A percentile compares a stretch with the other conserved stretches of the same genome.
Evolutionary conservation across 2,329 filamentous ascomycete species (phyloP).

Genomic region (Paraphaeosphaeria sporulosa): DNA sequence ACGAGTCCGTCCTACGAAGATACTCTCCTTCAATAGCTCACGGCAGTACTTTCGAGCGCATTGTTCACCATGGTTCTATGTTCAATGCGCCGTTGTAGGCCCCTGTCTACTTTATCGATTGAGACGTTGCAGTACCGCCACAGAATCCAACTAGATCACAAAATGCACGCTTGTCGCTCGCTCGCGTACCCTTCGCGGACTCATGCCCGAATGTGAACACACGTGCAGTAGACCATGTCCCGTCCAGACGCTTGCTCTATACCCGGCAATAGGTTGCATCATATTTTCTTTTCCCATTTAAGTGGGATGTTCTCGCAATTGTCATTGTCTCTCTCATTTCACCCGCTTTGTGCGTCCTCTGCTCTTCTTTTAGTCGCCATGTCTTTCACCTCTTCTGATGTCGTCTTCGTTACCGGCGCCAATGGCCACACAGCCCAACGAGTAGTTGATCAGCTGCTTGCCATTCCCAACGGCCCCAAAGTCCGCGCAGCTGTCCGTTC

Average conservation of each 20-base stretch:
- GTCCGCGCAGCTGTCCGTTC: slow-evolving; percentile 16
- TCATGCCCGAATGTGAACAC: background rate
- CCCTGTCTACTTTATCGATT: too few relatives aligned
- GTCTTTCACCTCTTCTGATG: slow-evolving; percentile 8
- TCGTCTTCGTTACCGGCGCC: slow-evolving; percentile 11
- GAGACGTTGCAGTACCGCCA: background rate
- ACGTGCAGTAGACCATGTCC: background rate
- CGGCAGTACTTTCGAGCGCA: too few relatives aligned
- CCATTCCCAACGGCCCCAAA: slow-evolving; percentile 2
- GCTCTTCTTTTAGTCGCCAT: background rate
- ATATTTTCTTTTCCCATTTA: background rate
- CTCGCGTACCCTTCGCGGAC: background rate
- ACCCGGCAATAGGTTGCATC: background rate
- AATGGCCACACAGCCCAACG: slow-evolving; percentile 13
- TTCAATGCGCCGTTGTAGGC: too few relatives aligned
- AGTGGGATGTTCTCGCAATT: background rate
- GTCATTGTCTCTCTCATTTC: background rate
- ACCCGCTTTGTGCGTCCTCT: background rate
- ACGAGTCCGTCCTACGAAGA: background rate
- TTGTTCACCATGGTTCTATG: too few relatives aligned
- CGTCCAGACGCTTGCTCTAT: background rate
- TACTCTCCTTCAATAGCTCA: too few relatives aligned
- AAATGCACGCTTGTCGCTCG: background rate
- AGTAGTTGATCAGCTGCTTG: slow-evolving; percentile 11
- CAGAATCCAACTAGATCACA: background rate